Conservation (phyloP, 306 rosid genomes). For the Amphicarpaea edgeworthii region DNA sequence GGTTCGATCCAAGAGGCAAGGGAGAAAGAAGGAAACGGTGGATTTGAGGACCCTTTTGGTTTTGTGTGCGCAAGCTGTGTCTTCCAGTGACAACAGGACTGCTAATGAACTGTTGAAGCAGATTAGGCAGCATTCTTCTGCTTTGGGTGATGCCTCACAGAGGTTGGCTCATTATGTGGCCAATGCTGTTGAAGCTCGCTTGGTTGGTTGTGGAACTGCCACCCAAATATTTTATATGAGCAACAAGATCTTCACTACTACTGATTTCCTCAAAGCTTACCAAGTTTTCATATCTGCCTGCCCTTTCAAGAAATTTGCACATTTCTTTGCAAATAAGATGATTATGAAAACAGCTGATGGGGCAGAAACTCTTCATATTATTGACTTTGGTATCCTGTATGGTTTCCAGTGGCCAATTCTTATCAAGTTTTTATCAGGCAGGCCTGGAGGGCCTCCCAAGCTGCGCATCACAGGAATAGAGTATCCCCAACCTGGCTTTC, state of each 20-base stretch:
- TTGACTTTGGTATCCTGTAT: conserved; percentile 85
- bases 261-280: conserved; percentile 65
- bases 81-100: conserved; percentile 63
- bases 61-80: conserved; percentile 75
- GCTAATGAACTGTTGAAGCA: conserved; percentile 71
- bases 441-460: conserved; percentile 80
- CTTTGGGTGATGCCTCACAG: conserved; percentile 66
- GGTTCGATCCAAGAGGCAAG: conserved; percentile 56
- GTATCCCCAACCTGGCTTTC: conserved; percentile 81
- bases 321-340: conserved; percentile 63
- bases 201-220: conserved; percentile 70
- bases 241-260: conserved; percentile 56
- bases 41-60: conserved; percentile 72
- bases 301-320: conserved; percentile 70
- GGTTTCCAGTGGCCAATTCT: conserved; percentile 96
- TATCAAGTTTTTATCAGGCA: conserved; percentile 62
- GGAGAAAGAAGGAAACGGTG: conserved; percentile 59
- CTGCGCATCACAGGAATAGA: conserved; percentile 87
- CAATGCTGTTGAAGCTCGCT: conserved; percentile 73
- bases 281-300: conserved; percentile 60
- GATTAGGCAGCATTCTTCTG: conserved; percentile 76
- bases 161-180: conserved; percentile 79
- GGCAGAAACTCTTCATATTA: conserved; percentile 66
- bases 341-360: conserved; percentile 62
- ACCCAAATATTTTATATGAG: conserved; percentile 59